phyloP scores from a whole-genome alignment of 2,329 filamentous ascomycete genomes.

The Sphaerulina musiva region DNA sequence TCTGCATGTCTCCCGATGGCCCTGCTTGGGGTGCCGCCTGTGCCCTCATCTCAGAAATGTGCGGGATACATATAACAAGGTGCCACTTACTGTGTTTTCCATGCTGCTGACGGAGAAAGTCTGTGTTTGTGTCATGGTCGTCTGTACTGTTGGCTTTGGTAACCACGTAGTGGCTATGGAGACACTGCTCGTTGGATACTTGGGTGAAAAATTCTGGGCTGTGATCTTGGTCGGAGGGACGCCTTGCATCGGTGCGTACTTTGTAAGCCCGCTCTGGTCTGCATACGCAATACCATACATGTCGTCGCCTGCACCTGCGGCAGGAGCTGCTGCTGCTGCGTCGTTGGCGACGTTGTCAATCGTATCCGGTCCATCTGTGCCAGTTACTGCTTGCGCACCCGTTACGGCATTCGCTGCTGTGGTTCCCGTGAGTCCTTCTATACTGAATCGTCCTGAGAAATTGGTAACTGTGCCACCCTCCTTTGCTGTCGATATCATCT shows the following conservation, averaged over 20 bases:
- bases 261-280: conserved; percentile 51
- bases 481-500: conserved; percentile 51
- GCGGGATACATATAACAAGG: background rate
- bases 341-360: conserved; percentile 30
- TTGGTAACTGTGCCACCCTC: conserved; percentile 52
- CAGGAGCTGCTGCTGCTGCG: conserved; percentile 18
- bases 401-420: conserved; percentile 43
- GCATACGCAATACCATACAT: conserved; percentile 45
- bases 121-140: conserved; percentile 47
- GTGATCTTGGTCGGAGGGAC: conserved; percentile 55
- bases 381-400: conserved; percentile 34
- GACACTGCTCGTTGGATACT: conserved; percentile 52
- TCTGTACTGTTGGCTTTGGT: conserved; percentile 39
- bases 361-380: conserved; percentile 37
- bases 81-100: conserved; percentile 53
- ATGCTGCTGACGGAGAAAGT: conserved; percentile 48
- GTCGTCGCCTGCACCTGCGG: conserved; percentile 13
- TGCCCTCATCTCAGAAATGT: conserved; percentile 1
- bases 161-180: conserved; percentile 48
- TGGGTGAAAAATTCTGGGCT: conserved; percentile 43
- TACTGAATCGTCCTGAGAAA: conserved; percentile 58
- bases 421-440: conserved; percentile 57
- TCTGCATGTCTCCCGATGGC: conserved; percentile 50
- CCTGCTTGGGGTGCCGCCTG: conserved; percentile 50
- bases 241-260: conserved; percentile 57